Base-by-base conservation (phyloP, 441 rosid species). In the Erodium moschatum region DNA sequence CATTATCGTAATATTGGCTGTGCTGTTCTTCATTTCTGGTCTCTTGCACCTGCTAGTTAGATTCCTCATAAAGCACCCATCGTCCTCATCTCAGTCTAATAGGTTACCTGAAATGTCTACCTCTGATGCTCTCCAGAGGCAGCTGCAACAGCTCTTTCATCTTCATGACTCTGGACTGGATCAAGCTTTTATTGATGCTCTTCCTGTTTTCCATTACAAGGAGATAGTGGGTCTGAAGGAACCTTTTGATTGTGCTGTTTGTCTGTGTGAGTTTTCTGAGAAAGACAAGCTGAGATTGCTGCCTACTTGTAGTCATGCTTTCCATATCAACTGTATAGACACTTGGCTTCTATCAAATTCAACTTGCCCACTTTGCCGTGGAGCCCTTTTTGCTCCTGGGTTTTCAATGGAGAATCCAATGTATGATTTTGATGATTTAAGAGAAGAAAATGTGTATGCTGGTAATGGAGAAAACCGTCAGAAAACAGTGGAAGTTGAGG, bases 401-500 rank as follows among this genome's bases (percentile, higher is more conserved):
- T 48, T 81, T 69, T 80, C 83, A 27, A 74, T 79, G 48, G 85
- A 87, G 15, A 76, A 81, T 78, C 82, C 83, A 6, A 77, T 79
- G 72, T 82, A 79, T 73, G 78, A 67, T 74, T 76, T 81, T 20
- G 81, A 80, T 21, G 75, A 78, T 76, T 75, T 42, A 8, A 10
- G 74, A 67, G 86, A 80, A 44, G 92, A 82, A 64, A 83, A 74
- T 12, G 72, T 75, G 68, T 10, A 50, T 48, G 70, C 78, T 50
- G 77, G 70, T 64, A 70, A 70, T 65, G 85, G 83, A 62, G 79
- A 40, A 58, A 69, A 1, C 38, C 38, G 78, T 61, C 81, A 75
- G 73, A 86, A 86, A 65, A 76, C 82, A n/a, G 78, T 76, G 35
- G 95, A 85, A 72, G 85, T 69, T 72, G 90, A 82, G 27, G 48